Conservation (phyloP, 2,329 filamentous ascomycete genomes). For the Fusarium nurragi region DNA sequence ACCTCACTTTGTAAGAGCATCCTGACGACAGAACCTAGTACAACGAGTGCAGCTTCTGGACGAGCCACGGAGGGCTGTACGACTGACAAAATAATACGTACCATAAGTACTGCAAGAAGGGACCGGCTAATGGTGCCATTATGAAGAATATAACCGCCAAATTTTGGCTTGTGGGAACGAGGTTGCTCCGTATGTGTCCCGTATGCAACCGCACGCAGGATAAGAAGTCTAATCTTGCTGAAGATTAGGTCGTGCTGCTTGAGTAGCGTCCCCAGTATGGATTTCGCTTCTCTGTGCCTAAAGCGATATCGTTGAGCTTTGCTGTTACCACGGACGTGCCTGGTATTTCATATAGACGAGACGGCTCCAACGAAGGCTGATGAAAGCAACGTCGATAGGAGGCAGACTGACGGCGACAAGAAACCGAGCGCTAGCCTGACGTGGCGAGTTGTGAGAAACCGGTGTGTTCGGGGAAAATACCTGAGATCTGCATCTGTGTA, state of each 20-base stretch:
- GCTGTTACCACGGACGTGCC: conserved; percentile 7
- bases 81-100: conserved; percentile 32
- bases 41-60: conserved; percentile 34
- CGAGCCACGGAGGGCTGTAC: conserved; percentile 12
- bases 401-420: not conserved
- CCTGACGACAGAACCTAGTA: too few species aligned
- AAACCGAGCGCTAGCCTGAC: not conserved
- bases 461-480: not conserved
- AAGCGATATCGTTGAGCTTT: conserved; percentile 10
- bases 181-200: conserved; percentile 18
- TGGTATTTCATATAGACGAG: not conserved
- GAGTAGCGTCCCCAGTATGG: conserved; percentile 11
- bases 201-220: conserved; percentile 13
- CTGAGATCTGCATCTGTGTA: not conserved
- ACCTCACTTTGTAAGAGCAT: too few species aligned
- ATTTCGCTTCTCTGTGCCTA: conserved; percentile 8
- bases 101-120: conserved; percentile 29
- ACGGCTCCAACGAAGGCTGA: not conserved
- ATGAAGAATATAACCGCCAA: conserved; percentile 32
- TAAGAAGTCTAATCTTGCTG: conserved; percentile 12
- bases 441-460: not conserved
- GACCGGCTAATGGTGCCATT: conserved; percentile 21
- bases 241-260: conserved; percentile 9
- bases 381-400: not conserved
- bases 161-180: conserved; percentile 29